These are phyloP conservation scores for Podospora fimiseda DNA, from an alignment of 495 filamentous ascomycete genomes.

Conservation along the genomic window DNA sequence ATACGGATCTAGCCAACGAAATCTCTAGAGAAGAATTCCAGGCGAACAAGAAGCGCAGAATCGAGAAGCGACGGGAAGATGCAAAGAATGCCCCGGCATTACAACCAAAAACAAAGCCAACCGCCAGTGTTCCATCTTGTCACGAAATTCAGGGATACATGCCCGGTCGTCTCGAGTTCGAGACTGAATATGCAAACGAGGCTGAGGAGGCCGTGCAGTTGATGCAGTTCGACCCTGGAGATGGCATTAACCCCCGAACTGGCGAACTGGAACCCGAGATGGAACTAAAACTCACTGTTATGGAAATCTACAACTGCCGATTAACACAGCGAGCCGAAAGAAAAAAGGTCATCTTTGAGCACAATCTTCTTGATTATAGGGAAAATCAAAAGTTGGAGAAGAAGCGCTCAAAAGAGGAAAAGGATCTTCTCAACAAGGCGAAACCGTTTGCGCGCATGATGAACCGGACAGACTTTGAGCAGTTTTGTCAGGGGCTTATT, in stretches of 20 bases:
- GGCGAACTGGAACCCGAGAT: conserved; percentile 87
- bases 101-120: conserved; percentile 91
- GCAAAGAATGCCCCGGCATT: conserved; percentile 76
- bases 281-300: conserved; percentile 94
- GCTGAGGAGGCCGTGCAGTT: conserved; percentile 97
- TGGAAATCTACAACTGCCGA: conserved; percentile 96
- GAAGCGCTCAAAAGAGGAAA: conserved; percentile 92
- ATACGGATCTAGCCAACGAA: conserved; percentile 66
- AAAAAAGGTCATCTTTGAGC: conserved; percentile 95
- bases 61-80: conserved; percentile 85
- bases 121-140: conserved; percentile 85
- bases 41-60: conserved; percentile 84
- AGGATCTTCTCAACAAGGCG: conserved; percentile 80
- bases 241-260: conserved; percentile 76
- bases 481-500: conserved; percentile 72
- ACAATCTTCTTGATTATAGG: conserved; percentile 83
- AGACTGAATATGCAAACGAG: conserved; percentile 95
- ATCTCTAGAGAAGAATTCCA: conserved; percentile 92
- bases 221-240: conserved; percentile 95
- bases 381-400: conserved; percentile 84
- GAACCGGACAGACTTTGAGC: conserved; percentile 85
- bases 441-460: conserved; percentile 97
- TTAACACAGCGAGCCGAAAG: conserved; percentile 87
- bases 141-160: conserved; percentile 99
- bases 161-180: conserved; percentile 95